Percentiles rank a stretch among this genome's conserved stretches.
These are phyloP conservation scores for Pythium aristosporum DNA, from an alignment of 352 stramenopile genomes.

Conservation along the genomic window DNA sequence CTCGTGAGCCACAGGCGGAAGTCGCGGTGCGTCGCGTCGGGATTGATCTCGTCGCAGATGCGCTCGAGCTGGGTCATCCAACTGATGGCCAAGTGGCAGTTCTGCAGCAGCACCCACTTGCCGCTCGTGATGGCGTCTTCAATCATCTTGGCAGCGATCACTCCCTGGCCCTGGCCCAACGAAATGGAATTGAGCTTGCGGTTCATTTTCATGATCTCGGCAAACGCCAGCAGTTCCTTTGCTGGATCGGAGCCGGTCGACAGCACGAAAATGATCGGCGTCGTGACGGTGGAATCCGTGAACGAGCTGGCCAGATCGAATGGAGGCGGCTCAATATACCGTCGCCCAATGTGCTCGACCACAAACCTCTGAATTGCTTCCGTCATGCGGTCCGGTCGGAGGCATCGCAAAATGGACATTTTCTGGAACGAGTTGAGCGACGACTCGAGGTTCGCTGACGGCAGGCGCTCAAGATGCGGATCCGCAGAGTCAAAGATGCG, in stretches of 20 bases:
- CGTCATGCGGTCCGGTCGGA: constrained; percentile 62
- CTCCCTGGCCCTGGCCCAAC: constrained; percentile 87
- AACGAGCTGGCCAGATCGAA: constrained; percentile 87
- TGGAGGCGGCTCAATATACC: constrained; percentile 83
- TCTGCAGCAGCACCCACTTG: constrained; percentile 92
- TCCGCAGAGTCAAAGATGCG: constrained; percentile 50
- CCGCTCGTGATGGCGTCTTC: constrained; percentile 82
- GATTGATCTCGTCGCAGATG: constrained; percentile 88
- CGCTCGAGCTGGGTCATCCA: constrained; percentile 92
- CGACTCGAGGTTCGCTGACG: constrained; percentile 30
- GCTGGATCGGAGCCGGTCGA: constrained; percentile 88
- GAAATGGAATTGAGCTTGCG: constrained; percentile 88
- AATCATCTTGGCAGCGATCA: constrained; percentile 87
- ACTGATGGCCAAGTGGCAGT: constrained; percentile 91
- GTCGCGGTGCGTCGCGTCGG: constrained; percentile 88
- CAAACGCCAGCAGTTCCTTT: constrained; percentile 86
- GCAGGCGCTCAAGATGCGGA: constrained; percentile 40
- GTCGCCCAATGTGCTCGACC: constrained; percentile 65
- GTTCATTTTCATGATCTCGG: constrained; percentile 82
- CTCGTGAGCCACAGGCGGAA: constrained; percentile 93
- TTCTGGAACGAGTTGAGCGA: constrained; percentile 48
- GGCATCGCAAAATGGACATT: constrained; percentile 51
- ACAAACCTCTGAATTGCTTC: constrained; percentile 86
- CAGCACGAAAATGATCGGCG: constrained; percentile 91
- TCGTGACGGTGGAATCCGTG: constrained; percentile 76